These are phyloP conservation scores for Microsporum canis DNA, from an alignment of 2,329 filamentous ascomycete species.

Conservation along the genomic window DNA sequence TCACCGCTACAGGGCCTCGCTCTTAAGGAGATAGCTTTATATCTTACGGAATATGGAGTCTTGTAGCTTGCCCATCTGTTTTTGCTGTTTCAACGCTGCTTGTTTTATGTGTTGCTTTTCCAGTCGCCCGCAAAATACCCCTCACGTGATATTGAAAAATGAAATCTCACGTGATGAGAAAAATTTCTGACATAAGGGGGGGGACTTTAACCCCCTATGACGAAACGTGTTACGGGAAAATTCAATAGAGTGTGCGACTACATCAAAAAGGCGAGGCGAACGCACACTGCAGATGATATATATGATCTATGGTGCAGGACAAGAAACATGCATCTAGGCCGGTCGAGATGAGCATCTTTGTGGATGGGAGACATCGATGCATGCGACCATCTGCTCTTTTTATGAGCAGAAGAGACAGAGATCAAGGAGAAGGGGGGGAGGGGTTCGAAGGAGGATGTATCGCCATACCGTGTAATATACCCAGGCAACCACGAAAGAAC, in stretches of 20 bases:
- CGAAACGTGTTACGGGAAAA: neutral
- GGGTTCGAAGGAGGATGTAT: neutral
- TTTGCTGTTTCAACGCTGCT: neutral
- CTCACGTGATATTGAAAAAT: neutral
- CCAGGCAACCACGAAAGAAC: neutral
- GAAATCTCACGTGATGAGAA: neutral
- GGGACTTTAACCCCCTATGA: neutral
- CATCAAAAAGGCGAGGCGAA: neutral
- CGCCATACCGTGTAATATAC: neutral
- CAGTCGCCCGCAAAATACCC: neutral
- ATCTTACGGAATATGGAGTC: too few species aligned
- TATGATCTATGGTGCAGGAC: slow-evolving; percentile 1
- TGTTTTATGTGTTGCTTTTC: neutral
- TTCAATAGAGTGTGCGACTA: slow-evolving; percentile 2
- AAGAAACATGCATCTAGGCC: neutral
- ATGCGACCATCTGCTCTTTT: neutral
- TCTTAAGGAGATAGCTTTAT: too few species aligned
- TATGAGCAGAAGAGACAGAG: neutral
- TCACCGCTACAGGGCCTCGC: too few species aligned
- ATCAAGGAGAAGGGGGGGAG: neutral
- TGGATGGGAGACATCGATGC: neutral
- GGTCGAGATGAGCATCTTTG: neutral
- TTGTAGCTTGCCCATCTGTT: too few species aligned
- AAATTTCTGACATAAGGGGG: neutral
- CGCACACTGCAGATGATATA: neutral